Evolutionary conservation across 129 eudicot species (phyloP).

Genomic region (Artemisia argyi): DNA sequence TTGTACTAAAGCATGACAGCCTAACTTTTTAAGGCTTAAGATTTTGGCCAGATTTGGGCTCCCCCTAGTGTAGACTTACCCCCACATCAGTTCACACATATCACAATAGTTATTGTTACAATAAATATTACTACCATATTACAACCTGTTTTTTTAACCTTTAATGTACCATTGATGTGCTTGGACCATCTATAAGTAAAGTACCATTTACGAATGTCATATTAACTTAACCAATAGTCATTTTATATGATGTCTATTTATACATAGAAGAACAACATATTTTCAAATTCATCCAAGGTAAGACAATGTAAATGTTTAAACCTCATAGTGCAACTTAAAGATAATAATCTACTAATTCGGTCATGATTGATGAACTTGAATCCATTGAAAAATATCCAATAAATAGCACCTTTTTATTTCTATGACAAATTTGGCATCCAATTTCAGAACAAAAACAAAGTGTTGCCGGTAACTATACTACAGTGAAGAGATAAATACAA

Average conservation of each 20-base stretch:
- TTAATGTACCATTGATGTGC: neutral
- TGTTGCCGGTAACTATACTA: neutral
- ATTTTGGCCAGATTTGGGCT: too few relatives aligned
- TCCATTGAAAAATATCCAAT: neutral
- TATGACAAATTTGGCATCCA: neutral
- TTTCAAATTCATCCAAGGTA: too few relatives aligned
- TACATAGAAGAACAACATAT: too few relatives aligned
- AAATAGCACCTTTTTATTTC: neutral
- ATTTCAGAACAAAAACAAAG: neutral
- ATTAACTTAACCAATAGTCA: neutral
- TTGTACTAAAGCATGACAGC: too few relatives aligned
- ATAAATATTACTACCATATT: neutral
- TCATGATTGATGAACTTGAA: neutral
- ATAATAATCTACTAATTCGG: neutral
- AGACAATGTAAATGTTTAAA: neutral
- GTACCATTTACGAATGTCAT: neutral
- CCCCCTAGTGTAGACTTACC: too few relatives aligned
- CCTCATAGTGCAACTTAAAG: neutral
- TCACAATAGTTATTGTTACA: too few relatives aligned
- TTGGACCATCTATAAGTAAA: constrained; percentile 5
- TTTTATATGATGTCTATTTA: neutral
- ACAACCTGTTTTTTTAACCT: neutral
- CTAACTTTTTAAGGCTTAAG: too few relatives aligned
- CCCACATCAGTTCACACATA: too few relatives aligned
- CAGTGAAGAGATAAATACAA: neutral